phyloP scores from a whole-genome alignment of 768 basidiomycete genomes.

The Pleurotus platypus region DNA sequence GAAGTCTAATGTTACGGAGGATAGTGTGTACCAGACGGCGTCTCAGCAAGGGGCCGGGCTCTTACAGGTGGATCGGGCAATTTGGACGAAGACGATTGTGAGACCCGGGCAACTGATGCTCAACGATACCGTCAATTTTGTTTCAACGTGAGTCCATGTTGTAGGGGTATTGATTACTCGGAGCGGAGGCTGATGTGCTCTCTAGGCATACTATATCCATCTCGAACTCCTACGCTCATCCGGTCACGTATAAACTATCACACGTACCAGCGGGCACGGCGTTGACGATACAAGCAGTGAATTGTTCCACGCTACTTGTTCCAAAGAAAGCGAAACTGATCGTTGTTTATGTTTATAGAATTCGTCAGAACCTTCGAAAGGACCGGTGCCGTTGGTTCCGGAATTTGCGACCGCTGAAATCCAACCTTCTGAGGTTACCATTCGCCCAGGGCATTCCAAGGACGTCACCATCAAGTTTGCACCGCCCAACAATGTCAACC shows the following conservation, averaged over 20 bases:
- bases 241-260: conserved; percentile 40
- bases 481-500: conserved; percentile 31
- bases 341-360: neutral
- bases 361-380: conserved; percentile 18
- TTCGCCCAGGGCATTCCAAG: conserved; percentile 25
- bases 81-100: conserved; percentile 47
- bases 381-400: conserved; percentile 29
- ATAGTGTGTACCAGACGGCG: conserved; percentile 45
- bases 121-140: conserved; percentile 61
- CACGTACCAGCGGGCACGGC: conserved; percentile 59
- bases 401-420: conserved; percentile 36
- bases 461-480: conserved; percentile 31
- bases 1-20: conserved; percentile 40
- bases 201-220: conserved; percentile 48
- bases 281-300: conserved; percentile 32
- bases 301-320: neutral
- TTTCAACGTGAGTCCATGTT: conserved; percentile 30
- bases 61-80: conserved; percentile 54
- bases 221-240: conserved; percentile 39
- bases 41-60: conserved; percentile 55
- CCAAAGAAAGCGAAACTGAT: no score
- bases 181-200: neutral
- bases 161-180: neutral
- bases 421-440: conserved; percentile 27
- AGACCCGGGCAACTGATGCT: conserved; percentile 55